A percentile compares a stretch with the other conserved stretches of the same genome.
These are phyloP conservation scores for Bruguiera parviflora DNA, from an alignment of 345 rosid species.

Conservation along the genomic window DNA sequence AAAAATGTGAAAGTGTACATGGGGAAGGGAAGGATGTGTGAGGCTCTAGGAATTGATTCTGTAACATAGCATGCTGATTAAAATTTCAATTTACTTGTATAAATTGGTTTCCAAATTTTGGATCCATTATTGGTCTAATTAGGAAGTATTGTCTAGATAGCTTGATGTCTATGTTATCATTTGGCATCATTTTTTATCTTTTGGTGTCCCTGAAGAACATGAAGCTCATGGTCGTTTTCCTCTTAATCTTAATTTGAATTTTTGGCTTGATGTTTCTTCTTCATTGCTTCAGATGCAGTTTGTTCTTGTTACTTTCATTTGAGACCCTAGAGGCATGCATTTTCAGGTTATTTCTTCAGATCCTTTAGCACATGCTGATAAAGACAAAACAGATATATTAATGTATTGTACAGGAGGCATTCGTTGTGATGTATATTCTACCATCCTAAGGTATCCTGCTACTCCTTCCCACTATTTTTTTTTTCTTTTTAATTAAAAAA, in stretches of 20 bases:
- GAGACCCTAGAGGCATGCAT: not conserved
- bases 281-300: not conserved
- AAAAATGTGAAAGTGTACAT: not conserved
- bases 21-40: not conserved
- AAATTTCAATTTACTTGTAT: too few relatives aligned
- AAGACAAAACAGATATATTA: slow-evolving; percentile 63
- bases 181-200: too few relatives aligned
- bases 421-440: slow-evolving; percentile 93
- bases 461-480: slow-evolving; percentile 9
- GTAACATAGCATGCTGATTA: too few relatives aligned
- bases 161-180: too few relatives aligned
- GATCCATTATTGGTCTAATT: too few relatives aligned
- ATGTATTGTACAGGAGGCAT: slow-evolving; percentile 98
- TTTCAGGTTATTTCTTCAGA: slow-evolving; percentile 57
- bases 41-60: too few relatives aligned
- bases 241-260: not conserved
- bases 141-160: too few relatives aligned
- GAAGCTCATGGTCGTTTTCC: not conserved
- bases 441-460: slow-evolving; percentile 63
- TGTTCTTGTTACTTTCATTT: not conserved
- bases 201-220: not conserved
- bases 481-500: not conserved
- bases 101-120: too few relatives aligned
- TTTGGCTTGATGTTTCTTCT: not conserved
- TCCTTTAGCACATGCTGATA: slow-evolving; percentile 66